phyloP scores from a whole-genome alignment of 2,329 filamentous ascomycete genomes.

The Grosmannia clavigera region DNA sequence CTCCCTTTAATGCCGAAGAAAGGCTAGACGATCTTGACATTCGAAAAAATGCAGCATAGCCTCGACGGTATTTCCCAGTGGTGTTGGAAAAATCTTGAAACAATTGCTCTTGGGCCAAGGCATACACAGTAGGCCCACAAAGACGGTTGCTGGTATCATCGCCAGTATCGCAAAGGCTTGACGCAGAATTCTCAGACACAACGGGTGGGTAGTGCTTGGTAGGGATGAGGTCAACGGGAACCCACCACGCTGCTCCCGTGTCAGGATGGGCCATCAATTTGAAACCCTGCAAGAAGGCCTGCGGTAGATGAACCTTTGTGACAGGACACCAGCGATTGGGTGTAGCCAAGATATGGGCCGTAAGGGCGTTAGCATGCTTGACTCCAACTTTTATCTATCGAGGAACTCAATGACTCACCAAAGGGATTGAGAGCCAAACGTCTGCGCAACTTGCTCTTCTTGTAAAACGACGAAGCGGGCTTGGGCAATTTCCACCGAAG shows the following conservation, averaged over 20 bases:
- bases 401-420: constrained; percentile 30
- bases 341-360: constrained; percentile 32
- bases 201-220: not conserved
- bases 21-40: not conserved
- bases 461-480: constrained; percentile 18
- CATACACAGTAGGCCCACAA: constrained; percentile 13
- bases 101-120: constrained; percentile 21
- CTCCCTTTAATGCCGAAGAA: constrained; percentile 3
- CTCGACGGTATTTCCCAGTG: constrained; percentile 10
- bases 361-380: not conserved
- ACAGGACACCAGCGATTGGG: constrained; percentile 7
- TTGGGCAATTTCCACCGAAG: constrained; percentile 28
- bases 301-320: constrained; percentile 11
- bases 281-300: constrained; percentile 52
- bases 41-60: constrained; percentile 2
- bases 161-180: not conserved
- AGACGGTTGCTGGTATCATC: not conserved
- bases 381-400: not conserved
- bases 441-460: constrained; percentile 34
- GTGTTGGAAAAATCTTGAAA: constrained; percentile 15
- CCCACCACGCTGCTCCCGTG: constrained; percentile 40
- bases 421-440: constrained; percentile 51
- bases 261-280: constrained; percentile 41
- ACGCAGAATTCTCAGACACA: not conserved
- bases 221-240: constrained; percentile 25